Evolutionary conservation across 1,284 basidiomycete genomes (phyloP).

Genomic region (Tremellales sp.): DNA sequence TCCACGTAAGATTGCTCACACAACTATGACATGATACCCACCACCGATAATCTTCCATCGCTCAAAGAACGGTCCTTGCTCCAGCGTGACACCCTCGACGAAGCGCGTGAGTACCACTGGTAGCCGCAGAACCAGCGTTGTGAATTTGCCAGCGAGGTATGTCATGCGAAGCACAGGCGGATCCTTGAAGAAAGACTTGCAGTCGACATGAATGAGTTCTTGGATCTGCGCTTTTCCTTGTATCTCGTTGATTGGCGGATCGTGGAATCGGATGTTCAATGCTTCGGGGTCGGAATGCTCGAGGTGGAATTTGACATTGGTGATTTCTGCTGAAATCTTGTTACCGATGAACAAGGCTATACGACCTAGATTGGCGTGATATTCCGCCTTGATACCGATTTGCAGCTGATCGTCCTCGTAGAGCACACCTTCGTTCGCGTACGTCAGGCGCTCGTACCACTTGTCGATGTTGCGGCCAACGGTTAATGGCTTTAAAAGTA

Average conservation of each 20-base stretch:
- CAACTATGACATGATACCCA: conserved; percentile 15
- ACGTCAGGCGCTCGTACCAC: conserved; percentile 84
- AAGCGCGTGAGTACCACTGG: conserved; percentile 89
- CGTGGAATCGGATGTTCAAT: conserved; percentile 83
- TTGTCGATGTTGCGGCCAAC: conserved; percentile 70
- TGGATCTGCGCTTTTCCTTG: conserved; percentile 82
- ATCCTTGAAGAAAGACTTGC: conserved; percentile 75
- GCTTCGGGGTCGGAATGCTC: conserved; percentile 48
- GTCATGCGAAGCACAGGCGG: conserved; percentile 78
- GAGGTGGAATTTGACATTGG: conserved; percentile 28
- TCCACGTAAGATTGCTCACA: background rate
- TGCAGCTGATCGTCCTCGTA: conserved; percentile 96
- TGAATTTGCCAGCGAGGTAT: conserved; percentile 75
- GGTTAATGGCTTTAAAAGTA: conserved; percentile 54
- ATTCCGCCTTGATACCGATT: conserved; percentile 93
- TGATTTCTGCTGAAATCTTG: conserved; percentile 81
- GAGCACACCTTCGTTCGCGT: conserved; percentile 78
- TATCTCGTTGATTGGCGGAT: conserved; percentile 70
- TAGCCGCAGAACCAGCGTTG: conserved; percentile 70
- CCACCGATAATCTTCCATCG: conserved; percentile 97
- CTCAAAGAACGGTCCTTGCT: conserved; percentile 85
- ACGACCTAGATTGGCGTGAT: conserved; percentile 86
- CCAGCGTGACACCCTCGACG: conserved; percentile 84
- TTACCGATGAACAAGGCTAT: conserved; percentile 94
- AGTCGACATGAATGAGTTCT: conserved; percentile 89